Conservation (phyloP, 495 filamentous ascomycete genomes). For the Pyrenula aspistea region DNA sequence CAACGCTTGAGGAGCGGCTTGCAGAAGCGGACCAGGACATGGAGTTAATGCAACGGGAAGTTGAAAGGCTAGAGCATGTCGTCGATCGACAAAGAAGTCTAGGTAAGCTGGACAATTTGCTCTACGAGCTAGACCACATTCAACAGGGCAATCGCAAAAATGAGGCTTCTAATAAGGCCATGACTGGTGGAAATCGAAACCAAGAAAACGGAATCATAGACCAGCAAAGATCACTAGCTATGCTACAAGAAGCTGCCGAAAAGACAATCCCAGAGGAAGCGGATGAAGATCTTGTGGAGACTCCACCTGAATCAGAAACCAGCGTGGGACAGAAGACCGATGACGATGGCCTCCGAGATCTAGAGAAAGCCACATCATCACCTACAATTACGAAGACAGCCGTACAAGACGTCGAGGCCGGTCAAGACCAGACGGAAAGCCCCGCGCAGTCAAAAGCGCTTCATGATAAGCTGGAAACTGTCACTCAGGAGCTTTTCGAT, state of each 20-base stretch:
- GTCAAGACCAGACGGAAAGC: conserved; percentile 36
- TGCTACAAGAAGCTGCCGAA: conserved; percentile 35
- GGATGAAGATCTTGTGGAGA: conserved; percentile 32
- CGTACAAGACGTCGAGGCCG: conserved; percentile 9
- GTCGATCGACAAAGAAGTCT: conserved; percentile 91
- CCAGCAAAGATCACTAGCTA: conserved; percentile 24
- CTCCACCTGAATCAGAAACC: conserved; percentile 36
- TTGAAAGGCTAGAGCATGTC: conserved; percentile 87
- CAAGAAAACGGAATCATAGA: not conserved
- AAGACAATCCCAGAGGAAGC: conserved; percentile 45
- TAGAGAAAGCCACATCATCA: conserved; percentile 14
- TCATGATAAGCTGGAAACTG: conserved; percentile 82
- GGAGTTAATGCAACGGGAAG: conserved; percentile 92
- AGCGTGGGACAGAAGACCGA: conserved; percentile 10
- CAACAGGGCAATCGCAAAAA: conserved; percentile 47
- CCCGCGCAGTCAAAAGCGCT: conserved; percentile 78
- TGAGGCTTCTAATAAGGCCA: conserved; percentile 12
- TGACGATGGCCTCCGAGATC: conserved; percentile 18
- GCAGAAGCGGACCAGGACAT: conserved; percentile 94
- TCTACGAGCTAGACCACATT: conserved; percentile 80
- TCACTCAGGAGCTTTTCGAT: conserved; percentile 87
- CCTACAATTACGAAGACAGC: conserved; percentile 15
- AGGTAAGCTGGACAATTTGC: conserved; percentile 82
- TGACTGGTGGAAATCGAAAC: not conserved
- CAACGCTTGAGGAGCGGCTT: conserved; percentile 88